These are phyloP conservation scores for Flaveria brownii DNA, from an alignment of 129 eudicot genomes.

Conservation along the genomic window DNA sequence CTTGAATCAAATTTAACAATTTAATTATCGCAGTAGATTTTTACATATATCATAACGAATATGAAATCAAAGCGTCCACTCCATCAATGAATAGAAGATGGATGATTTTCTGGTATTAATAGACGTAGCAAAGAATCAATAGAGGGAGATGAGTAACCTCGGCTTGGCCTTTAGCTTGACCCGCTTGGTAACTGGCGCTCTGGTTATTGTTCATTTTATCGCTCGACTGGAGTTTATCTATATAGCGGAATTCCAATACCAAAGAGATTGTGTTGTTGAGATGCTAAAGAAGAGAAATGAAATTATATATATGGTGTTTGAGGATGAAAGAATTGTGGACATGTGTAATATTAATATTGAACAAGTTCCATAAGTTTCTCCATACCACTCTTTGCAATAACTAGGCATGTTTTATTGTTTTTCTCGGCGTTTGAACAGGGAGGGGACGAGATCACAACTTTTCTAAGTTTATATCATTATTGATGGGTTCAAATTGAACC, in stretches of 20 bases:
- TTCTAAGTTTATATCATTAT: too few species aligned
- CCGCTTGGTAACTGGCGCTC: slow-evolving; percentile 48
- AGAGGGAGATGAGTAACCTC: slow-evolving; percentile 38
- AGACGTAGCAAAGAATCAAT: neutral
- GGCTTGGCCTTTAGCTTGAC: slow-evolving; percentile 58
- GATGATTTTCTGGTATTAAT: too few species aligned
- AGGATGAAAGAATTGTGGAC: slow-evolving; percentile 23
- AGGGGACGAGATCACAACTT: neutral
- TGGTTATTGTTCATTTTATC: slow-evolving; percentile 41
- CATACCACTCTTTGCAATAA: slow-evolving; percentile 11
- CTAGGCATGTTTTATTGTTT: slow-evolving; percentile 9
- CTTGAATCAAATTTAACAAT: neutral
- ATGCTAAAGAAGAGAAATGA: neutral
- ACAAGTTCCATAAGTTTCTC: slow-evolving; percentile 33
- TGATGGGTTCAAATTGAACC: too few species aligned
- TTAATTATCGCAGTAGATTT: neutral
- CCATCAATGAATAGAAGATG: neutral
- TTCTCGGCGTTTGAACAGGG: slow-evolving; percentile 32
- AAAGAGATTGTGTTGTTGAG: slow-evolving; percentile 26
- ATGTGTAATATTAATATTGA: slow-evolving; percentile 16
- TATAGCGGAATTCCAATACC: neutral
- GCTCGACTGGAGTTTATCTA: neutral
- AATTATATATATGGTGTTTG: slow-evolving; percentile 23
- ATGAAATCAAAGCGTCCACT: neutral
- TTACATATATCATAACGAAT: neutral